Evolutionary conservation across 2,329 filamentous ascomycete species (phyloP), one percentile per base, ranked within the genome.

Genomic region (Neonectria punicea): DNA sequence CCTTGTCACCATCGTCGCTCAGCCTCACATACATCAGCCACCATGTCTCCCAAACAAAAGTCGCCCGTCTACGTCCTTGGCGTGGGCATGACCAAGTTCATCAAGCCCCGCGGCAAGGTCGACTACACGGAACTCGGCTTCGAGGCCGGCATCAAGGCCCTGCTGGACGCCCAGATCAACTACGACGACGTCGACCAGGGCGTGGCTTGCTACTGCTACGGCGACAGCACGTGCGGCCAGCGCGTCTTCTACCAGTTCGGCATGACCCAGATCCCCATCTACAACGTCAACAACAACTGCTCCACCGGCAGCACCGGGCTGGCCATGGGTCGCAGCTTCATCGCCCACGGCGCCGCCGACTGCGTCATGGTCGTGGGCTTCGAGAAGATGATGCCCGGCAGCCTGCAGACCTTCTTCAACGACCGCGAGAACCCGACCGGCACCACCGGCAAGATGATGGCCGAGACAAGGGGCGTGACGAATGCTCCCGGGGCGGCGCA

Each of bases 281-380:
- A 97, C 86, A 98, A 98, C 77, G 93, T 97, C 77, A 98, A 98
- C 87, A 98, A 98, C 86, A 98, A 98, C 85, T 98, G 95, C 86
- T 93, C 93, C 4, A 98, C 95, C 0, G 96, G 95, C n/a, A 94
- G 91, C 5, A 97, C 95, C 0, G 96, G 95, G 9, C 83, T 98
- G 63, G 90, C 90, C 77, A 91, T 98, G 87, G 96, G 87, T 2
- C 86, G 94, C 36, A 93, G 90, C 58, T 86, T 97, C 78, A 90
- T 98, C 73, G 86, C 89, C 7, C 87, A 92, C 73, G 94, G 94
- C 36, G 92, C 89, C 14, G 92, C 93, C 1, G 93, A 97, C 80
- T 97, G 93, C 77, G 89, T 97, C 20, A 83, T 98, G 66, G 94
- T 98, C 1, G 89, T 98, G 20, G 96, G 95, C 4, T 98, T 98